Evolutionary conservation across 176 grass and related monocot genomes (phyloP).

Genomic region (Pontederia paniculata): DNA sequence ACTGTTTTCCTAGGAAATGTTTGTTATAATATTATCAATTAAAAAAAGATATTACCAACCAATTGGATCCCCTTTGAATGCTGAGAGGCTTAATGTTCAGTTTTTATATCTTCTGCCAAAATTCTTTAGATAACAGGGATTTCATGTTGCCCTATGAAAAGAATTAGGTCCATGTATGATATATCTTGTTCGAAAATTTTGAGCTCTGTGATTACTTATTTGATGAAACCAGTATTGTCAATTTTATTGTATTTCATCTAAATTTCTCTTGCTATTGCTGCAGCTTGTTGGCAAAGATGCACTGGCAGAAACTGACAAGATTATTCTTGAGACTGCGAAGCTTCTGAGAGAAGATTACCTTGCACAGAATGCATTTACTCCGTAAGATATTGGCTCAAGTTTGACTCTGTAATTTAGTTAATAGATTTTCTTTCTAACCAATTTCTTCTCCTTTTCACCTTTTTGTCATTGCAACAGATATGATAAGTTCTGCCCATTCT

Average conservation of each 20-base stretch:
- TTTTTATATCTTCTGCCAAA: no score
- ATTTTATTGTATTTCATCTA: conserved; percentile 12
- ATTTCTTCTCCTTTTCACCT: neutral
- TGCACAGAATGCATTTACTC: conserved; percentile 85
- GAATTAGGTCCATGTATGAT: no score
- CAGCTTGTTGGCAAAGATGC: conserved; percentile 95
- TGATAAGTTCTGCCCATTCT: conserved; percentile 88
- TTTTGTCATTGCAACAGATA: conserved; percentile 39
- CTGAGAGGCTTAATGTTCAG: no score
- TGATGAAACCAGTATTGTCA: neutral
- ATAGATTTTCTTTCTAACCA: neutral
- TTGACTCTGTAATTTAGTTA: conserved; percentile 8
- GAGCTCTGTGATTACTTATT: no score
- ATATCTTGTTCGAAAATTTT: no score
- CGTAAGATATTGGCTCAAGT: conserved; percentile 28
- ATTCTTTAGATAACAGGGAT: no score
- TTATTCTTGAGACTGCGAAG: conserved; percentile 71
- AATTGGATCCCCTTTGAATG: no score
- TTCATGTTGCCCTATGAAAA: no score
- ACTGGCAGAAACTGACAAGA: conserved; percentile 78
- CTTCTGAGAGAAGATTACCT: conserved; percentile 84
- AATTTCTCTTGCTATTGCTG: conserved; percentile 1
- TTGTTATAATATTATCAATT: no score
- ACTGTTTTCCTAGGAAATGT: no score
- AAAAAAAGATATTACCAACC: no score